Base-by-base conservation (phyloP, 2,329 filamentous ascomycete species). In the Cytospora paraplurivora region DNA sequence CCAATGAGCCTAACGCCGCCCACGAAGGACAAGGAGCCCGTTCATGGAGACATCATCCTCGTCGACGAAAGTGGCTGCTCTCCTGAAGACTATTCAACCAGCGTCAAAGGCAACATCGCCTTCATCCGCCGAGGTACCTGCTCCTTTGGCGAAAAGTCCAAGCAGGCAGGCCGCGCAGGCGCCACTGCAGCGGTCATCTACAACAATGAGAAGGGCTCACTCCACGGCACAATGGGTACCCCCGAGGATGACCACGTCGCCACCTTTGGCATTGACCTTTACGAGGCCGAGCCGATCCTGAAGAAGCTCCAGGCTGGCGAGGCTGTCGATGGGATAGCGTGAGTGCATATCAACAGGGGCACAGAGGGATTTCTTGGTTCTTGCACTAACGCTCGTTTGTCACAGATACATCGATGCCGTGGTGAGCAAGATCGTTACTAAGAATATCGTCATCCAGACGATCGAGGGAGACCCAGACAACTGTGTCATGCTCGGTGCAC, bases 141-240 rank as follows among this genome's bases (percentile, higher is more conserved):
- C 72, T 69, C 85, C 8, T 95, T 94, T 69, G 89, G 87, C 12
- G 76, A 81, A 64, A 95, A 95, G 78, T 88, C 88, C 1, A 82
- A 81, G 59, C 77, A 84, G 15, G 90, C 91, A 7, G 88, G 87
- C 50, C 81, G 79, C 56, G 89, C 89, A 1, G 89, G 90, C 21
- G 91, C 91, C 6, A 74, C 85, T 4, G 91, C 87, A 1, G 89
- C 88, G 0, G 76, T 95, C 15, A 81, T 95, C 56, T 93, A 91
- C 77, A 92, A 94, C 78, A 89, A 88, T 68, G 85, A 86, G 56
- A 76, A 82, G 1, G 89, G 85, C 1, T 74, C 77, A 4, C 76
- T 92, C 0, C 81, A 82, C 57, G 91, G 90, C 49, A 93, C 90
- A 1, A 79, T 95, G 4, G 90, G 88, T 12, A 79, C 77, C 0